Percentiles rank a stretch among this genome's conserved stretches.
Evolutionary conservation across 176 grass and related monocot species (phyloP).

Genomic region (Hordeum vulgare): DNA sequence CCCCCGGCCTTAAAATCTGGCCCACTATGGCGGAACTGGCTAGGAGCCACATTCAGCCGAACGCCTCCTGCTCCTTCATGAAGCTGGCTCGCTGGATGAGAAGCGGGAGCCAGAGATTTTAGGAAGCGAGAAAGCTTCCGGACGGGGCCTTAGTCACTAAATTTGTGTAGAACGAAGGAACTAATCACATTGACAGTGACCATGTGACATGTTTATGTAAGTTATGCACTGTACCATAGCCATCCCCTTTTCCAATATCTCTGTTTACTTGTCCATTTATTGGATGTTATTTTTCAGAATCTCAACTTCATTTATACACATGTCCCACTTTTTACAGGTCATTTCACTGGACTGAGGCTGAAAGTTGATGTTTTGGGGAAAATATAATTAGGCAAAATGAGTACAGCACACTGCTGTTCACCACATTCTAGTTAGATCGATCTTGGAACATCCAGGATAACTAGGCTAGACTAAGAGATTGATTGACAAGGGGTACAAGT

Average conservation of each 20-base stretch:
- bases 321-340: not conserved
- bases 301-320: slow-evolving; percentile 5
- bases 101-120: too few relatives aligned
- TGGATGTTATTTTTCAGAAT: not conserved
- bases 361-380: not conserved
- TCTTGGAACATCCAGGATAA: not conserved
- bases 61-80: too few relatives aligned
- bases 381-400: not conserved
- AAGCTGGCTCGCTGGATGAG: too few relatives aligned
- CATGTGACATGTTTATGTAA: not conserved
- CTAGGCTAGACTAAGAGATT: not conserved
- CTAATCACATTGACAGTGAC: not conserved
- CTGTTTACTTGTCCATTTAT: not conserved
- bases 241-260: not conserved
- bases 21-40: too few relatives aligned
- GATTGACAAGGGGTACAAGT: not conserved
- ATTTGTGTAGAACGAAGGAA: not conserved
- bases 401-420: not conserved
- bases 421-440: not conserved
- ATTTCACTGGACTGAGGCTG: not conserved
- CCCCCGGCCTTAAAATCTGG: too few relatives aligned
- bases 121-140: too few relatives aligned
- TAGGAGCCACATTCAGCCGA: too few relatives aligned
- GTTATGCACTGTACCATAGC: not conserved
- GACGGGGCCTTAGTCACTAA: not conserved